Conservation (phyloP, 2,329 filamentous ascomycete genomes). For the Uncinocarpus reesii region DNA sequence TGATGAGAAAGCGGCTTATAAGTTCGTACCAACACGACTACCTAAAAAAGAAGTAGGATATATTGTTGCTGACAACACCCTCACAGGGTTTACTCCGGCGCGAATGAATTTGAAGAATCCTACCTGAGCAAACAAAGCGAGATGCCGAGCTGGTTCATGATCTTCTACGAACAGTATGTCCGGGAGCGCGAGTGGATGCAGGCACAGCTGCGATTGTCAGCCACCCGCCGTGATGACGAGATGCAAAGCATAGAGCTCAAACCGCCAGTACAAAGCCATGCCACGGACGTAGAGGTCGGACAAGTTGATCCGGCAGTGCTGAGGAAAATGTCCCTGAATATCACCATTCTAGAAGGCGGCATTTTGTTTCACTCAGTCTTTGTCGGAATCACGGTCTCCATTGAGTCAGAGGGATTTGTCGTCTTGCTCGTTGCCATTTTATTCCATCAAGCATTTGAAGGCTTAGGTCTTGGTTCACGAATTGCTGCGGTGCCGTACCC, state of each 20-base stretch:
- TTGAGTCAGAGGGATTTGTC: slow-evolving; percentile 49
- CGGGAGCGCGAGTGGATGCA: slow-evolving; percentile 52
- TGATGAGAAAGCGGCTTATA: slow-evolving; percentile 11
- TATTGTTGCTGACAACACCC: neutral
- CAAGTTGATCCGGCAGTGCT: slow-evolving; percentile 34
- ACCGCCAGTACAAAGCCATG: slow-evolving; percentile 18
- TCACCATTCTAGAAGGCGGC: slow-evolving; percentile 60
- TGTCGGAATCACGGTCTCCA: slow-evolving; percentile 62
- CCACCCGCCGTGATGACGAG: slow-evolving; percentile 49
- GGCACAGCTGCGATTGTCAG: slow-evolving; percentile 49
- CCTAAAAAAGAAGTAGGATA: neutral
- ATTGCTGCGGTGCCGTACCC: slow-evolving; percentile 57
- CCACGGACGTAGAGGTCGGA: slow-evolving; percentile 25
- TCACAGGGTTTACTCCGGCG: slow-evolving; percentile 10
- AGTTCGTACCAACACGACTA: slow-evolving; percentile 4
- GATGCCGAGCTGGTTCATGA: slow-evolving; percentile 15
- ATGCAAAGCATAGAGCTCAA: slow-evolving; percentile 21
- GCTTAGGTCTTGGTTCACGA: slow-evolving; percentile 60
- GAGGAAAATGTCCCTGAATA: slow-evolving; percentile 56
- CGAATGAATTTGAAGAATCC: slow-evolving; percentile 10
- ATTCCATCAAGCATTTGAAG: slow-evolving; percentile 70
- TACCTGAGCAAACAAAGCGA: slow-evolving; percentile 9
- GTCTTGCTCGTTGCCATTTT: slow-evolving; percentile 53
- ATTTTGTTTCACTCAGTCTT: slow-evolving; percentile 70
- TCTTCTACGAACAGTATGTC: slow-evolving; percentile 45